Percentiles rank a stretch among this genome's conserved stretches.
Conservation (phyloP, 2,329 filamentous ascomycete genomes). For the Fusarium globosum region DNA sequence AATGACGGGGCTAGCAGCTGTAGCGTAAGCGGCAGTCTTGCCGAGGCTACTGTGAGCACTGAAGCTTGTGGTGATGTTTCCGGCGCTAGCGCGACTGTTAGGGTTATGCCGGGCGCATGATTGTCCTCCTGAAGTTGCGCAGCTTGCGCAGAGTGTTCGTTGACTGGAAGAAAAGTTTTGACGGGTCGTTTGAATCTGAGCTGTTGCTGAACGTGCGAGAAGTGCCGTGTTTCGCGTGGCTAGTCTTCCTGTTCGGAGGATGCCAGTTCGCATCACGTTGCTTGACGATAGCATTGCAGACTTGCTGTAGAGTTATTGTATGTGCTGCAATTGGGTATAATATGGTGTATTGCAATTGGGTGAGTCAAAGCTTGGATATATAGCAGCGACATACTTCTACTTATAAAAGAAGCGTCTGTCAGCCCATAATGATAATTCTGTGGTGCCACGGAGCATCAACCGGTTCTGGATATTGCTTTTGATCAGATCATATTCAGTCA, state of each 20-base stretch:
- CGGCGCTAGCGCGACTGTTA: slow-evolving; percentile 16
- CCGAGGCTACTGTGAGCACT: slow-evolving; percentile 7
- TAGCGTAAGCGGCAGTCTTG: slow-evolving; percentile 38
- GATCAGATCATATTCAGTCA: slow-evolving; percentile 21
- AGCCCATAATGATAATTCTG: not conserved
- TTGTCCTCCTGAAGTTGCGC: slow-evolving; percentile 16
- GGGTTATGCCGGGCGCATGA: slow-evolving; percentile 29
- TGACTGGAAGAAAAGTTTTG: slow-evolving; percentile 35
- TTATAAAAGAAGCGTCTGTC: slow-evolving; percentile 4
- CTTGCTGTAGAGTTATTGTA: not conserved
- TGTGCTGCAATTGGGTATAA: not conserved
- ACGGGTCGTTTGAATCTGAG: slow-evolving; percentile 2
- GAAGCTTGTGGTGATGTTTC: slow-evolving; percentile 18
- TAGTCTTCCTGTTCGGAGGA: slow-evolving; percentile 22
- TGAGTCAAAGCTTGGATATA: not conserved
- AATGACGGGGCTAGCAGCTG: slow-evolving; percentile 56
- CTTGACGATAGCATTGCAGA: slow-evolving; percentile 25
- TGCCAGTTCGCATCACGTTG: slow-evolving; percentile 31
- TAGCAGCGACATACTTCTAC: slow-evolving; percentile 1
- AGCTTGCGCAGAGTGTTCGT: slow-evolving; percentile 25
- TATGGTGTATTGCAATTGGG: not conserved
- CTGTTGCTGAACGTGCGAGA: slow-evolving; percentile 22
- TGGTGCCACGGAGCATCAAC: slow-evolving; percentile 2
- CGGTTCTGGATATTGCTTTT: not conserved
- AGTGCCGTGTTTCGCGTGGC: slow-evolving; percentile 23